Evolutionary conservation across 495 filamentous ascomycete species (phyloP), one percentile per base, ranked within the genome.

Genomic region (Mycothermus thermophilus): DNA sequence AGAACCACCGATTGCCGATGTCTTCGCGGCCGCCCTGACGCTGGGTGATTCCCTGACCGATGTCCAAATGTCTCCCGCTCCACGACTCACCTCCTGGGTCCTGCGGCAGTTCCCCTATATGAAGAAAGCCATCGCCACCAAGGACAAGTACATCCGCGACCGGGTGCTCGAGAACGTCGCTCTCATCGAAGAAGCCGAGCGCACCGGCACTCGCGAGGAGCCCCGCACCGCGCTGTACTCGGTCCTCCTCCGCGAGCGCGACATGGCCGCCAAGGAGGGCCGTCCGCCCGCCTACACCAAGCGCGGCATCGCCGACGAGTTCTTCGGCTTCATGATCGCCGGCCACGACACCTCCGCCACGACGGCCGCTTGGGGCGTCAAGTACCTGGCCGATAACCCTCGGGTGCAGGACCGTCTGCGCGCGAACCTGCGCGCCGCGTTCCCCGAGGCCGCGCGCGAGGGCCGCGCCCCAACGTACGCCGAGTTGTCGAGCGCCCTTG

Each of bases 161-260:
- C 41, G 40, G 20, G 27, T 57, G 13, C 37, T 51, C 16, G 43
- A 41, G 10, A 33, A 38, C 6, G 17, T 54, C 4, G 16, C 8
- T 2, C 30, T 39, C 10, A 46, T 52, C 24, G 15, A 39, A 3
- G 16, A 24, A 6, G 37, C 30, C 8, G 38, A 51, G 38, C 14
- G 15, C 11, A 34, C 37, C 8, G 32, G 3, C 23, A n/a, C 13
- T 1, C n/a, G n/a, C n/a, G n/a, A n/a, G n/a, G 2, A 16, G 0
- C 15, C 43, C 11, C 32, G 37, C 0, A 57, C 30, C 5, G 62
- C 55, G 6, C 45, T 64, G 29, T 51, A 64, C 37, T 42, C 52
- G 10, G 49, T 64, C n/a, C 24, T 66, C 4, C 37, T 46, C 14
- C 51, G 60, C 19, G 59, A 63, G 39, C 44, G 43, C 15, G 35